Evolutionary conservation across 1,139 yeast species (phyloP), one percentile per base, ranked within the genome.

Genomic region (Geotrichum klebahnii): DNA sequence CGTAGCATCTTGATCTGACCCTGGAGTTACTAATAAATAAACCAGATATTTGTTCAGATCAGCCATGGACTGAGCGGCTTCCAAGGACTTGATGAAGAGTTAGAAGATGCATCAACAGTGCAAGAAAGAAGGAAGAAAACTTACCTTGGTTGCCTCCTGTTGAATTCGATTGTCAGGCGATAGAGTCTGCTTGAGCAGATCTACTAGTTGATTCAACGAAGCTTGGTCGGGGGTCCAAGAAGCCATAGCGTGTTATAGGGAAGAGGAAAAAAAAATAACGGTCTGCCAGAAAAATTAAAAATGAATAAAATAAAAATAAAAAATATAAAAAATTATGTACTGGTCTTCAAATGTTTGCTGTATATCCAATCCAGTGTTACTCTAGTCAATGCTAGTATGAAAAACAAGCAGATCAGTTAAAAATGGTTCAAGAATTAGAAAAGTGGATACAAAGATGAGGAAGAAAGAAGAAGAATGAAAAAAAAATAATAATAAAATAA

Each of bases 31-130:
- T 45, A 92, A 73, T 45, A 90, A 75, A 59, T 78, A 79, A 37
- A 87, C 76, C 38, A 92, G 72, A 65, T 90, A 92, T 66, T 85
- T 87, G 60, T 83, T 84, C 58, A 86, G 77, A 65, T 87, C 94
- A 1, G 87, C 82, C 61, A 84, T 87, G 17, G 67, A 59, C 59
- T 79, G 79, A 29, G 94, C 95, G 48, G 76, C 79, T 16, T 76
- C 75, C 48, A 89, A 73, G 2, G 92, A 87, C 44, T 79, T 50
- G 41, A 36, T 37, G 12, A 31, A 6, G 17, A 23, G 28, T 37
- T 37, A 29, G 37, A 19, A n/a, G 24, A 17, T 5, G 26, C 16
- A 12, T 9, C n/a, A 35, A 35, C 34, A 53, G 34, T 33, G 42
- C 5, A 36, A 26, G 42, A 14, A 17, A 10, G 28, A 12, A n/a